These are phyloP conservation scores for Coffea humblotiana DNA, from an alignment of 305 asterid species.

Conservation along the genomic window DNA sequence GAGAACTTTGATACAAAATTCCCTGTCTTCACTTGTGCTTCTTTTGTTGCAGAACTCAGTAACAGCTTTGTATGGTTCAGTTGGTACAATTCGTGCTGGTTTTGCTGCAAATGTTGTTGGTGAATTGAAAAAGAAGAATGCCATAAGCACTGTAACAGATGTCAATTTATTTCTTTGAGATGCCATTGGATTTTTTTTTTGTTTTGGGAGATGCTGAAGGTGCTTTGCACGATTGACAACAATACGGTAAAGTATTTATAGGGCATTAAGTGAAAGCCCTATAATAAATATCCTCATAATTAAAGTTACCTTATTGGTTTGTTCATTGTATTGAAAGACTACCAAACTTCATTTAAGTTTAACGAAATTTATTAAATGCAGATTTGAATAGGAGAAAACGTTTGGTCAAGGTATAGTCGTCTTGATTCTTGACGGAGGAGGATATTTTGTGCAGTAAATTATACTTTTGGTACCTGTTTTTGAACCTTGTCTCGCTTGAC, in stretches of 20 bases:
- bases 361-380: background rate
- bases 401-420: background rate
- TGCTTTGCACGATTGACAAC: too few relatives aligned
- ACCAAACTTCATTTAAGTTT: too few relatives aligned
- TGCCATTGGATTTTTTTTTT: background rate
- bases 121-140: background rate
- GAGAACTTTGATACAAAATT: background rate
- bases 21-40: background rate
- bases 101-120: background rate
- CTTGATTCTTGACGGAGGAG: too few relatives aligned
- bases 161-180: background rate
- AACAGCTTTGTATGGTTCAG: background rate
- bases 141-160: background rate
- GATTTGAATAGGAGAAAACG: too few relatives aligned
- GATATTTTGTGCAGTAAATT: too few relatives aligned
- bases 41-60: constrained; percentile 13
- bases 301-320: background rate
- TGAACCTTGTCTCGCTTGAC: too few relatives aligned
- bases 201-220: background rate
- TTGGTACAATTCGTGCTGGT: background rate
- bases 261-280: background rate
- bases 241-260: background rate
- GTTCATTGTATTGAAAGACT: background rate
- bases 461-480: too few relatives aligned
- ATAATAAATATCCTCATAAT: background rate